A percentile compares a stretch with the other conserved stretches of the same genome.
Evolutionary conservation across 164 flowering plant genomes (phyloP).

Genomic region (Platanus orientalis): DNA sequence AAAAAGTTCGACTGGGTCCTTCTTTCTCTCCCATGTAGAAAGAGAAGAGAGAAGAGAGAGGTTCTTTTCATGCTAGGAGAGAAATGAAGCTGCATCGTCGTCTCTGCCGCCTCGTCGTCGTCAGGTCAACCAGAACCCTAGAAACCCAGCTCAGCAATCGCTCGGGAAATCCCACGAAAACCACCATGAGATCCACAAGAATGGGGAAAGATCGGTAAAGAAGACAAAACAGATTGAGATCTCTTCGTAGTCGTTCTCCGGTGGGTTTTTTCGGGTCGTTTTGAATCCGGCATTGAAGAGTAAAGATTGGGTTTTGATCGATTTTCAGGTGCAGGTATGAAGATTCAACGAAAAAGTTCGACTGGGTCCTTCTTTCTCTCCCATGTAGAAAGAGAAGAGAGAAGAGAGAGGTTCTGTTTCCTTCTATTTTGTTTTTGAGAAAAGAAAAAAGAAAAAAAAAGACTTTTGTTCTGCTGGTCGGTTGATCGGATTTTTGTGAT

Average conservation of each 20-base stretch:
- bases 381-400: too few species aligned
- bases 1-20: too few species aligned
- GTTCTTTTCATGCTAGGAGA: too few species aligned
- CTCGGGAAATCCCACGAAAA: conserved; percentile 3
- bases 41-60: too few species aligned
- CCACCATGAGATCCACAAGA: conserved; percentile 21
- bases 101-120: conserved; percentile 29
- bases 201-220: neutral
- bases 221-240: conserved; percentile 5
- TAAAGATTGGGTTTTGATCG: too few species aligned
- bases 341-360: neutral
- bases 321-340: neutral
- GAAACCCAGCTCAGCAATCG: conserved; percentile 4
- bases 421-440: too few species aligned
- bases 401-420: neutral
- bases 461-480: too few species aligned
- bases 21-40: too few species aligned
- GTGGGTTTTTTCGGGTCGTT: conserved; percentile 4
- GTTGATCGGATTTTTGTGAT: too few species aligned
- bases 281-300: conserved; percentile 8
- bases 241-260: neutral
- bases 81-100: conserved; percentile 96
- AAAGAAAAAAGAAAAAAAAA: too few species aligned
- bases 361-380: neutral
- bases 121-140: conserved; percentile 5